Conservation (phyloP, 306 rosid species). For the barrel medic (Medicago truncatula) region DNA sequence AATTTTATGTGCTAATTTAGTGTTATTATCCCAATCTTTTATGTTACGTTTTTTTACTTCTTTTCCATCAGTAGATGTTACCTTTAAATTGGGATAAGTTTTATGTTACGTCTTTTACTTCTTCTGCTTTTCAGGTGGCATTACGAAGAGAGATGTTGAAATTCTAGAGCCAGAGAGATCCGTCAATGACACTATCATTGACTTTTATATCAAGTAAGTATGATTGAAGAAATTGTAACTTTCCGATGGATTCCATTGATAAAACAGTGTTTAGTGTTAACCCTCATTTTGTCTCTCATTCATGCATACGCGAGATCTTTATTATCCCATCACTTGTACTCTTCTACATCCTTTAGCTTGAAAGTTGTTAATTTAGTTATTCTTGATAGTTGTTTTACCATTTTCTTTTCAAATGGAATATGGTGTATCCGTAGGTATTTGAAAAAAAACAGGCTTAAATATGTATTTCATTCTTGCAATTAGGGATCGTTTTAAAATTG, state of each 20-base stretch:
- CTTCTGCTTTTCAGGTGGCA: background rate
- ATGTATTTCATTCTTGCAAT: conserved; percentile 77
- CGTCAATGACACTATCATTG: conserved; percentile 77
- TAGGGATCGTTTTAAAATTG: no score
- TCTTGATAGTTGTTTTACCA: conserved; percentile 8
- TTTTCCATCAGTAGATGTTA: no score
- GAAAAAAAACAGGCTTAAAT: conserved; percentile 63
- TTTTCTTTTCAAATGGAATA: conserved; percentile 12
- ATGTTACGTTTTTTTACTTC: no score
- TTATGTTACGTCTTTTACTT: no score
- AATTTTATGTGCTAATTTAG: no score
- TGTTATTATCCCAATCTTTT: no score
- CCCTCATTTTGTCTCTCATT: conserved; percentile 23
- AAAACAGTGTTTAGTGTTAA: conserved; percentile 10
- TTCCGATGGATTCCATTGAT: conserved; percentile 25
- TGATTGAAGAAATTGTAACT: conserved; percentile 1
- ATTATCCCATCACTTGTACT: conserved; percentile 4
- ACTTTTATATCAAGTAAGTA: conserved; percentile 78
- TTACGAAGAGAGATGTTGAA: conserved; percentile 66
- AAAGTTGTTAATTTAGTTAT: conserved; percentile 1
- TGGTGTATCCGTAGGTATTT: conserved; percentile 58
- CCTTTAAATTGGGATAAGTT: no score
- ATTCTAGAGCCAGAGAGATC: conserved; percentile 66
- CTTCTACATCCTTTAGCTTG: conserved; percentile 9
- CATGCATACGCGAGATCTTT: conserved; percentile 6